Percentiles rank a stretch among this genome's conserved stretches.
These are phyloP conservation scores for Acephala macrosclerotiorum DNA, from an alignment of 2,329 filamentous ascomycete species.

Conservation along the genomic window DNA sequence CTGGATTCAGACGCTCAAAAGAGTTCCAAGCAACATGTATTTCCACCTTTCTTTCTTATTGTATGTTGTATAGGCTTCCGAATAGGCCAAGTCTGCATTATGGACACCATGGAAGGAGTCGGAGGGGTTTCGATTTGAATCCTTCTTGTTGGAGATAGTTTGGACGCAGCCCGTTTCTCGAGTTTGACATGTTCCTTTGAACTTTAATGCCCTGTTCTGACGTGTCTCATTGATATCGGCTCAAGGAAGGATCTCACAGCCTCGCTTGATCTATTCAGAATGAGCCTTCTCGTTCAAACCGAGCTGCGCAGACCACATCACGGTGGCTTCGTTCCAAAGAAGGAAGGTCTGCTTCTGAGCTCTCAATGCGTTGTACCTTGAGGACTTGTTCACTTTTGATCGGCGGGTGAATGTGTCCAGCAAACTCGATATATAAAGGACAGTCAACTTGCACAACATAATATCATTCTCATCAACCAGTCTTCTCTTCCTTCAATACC, in stretches of 20 bases:
- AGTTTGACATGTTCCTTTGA: background rate
- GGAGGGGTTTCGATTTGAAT: background rate
- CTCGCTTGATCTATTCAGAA: background rate
- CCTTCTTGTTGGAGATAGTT: background rate
- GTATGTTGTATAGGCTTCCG: background rate
- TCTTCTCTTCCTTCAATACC: background rate
- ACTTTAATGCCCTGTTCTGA: slow-evolving; percentile 1
- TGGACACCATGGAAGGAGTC: background rate
- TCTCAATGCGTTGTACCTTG: background rate
- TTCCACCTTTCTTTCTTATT: background rate
- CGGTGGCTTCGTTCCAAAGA: background rate
- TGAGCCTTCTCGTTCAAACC: background rate
- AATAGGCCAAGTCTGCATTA: background rate
- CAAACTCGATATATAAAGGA: background rate
- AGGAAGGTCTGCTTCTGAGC: background rate
- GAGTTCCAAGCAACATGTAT: background rate
- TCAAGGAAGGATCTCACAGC: background rate
- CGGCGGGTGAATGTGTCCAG: background rate
- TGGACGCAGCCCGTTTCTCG: background rate
- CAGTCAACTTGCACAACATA: background rate
- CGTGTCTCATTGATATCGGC: background rate
- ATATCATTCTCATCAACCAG: background rate
- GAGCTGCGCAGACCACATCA: background rate
- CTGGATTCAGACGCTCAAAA: background rate
- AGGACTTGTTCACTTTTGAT: background rate